phyloP scores from a whole-genome alignment of 2,329 filamentous ascomycete species.

The Stemphylium vesicarium region DNA sequence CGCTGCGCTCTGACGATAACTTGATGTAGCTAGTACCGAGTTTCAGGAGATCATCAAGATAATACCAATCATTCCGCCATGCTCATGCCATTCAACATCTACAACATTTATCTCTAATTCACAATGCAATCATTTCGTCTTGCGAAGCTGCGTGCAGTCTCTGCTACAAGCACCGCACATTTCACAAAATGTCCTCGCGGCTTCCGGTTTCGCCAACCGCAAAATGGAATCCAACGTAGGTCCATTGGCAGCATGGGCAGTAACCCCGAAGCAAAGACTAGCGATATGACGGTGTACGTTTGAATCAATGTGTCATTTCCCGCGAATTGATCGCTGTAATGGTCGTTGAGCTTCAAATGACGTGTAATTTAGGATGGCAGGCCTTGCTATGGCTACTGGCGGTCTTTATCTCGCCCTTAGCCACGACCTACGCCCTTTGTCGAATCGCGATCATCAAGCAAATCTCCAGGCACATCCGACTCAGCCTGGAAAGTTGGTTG shows the following conservation, averaged over 20 bases:
- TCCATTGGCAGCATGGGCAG: constrained; percentile 46
- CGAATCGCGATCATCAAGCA: not conserved
- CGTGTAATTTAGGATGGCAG: constrained; percentile 1
- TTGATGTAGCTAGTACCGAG: constrained; percentile 1
- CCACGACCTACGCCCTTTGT: not conserved
- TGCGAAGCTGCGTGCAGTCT: not conserved
- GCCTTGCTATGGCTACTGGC: not conserved
- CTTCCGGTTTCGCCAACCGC: constrained; percentile 37
- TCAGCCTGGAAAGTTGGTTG: not conserved
- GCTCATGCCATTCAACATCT: not conserved
- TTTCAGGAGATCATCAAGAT: not conserved
- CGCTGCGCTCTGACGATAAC: constrained; percentile 4
- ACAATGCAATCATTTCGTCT: constrained; percentile 1
- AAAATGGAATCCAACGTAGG: constrained; percentile 43
- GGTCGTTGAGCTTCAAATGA: not conserved
- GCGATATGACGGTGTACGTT: constrained; percentile 51
- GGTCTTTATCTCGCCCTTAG: constrained; percentile 1
- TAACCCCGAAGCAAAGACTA: constrained; percentile 37
- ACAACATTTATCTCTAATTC: not conserved
- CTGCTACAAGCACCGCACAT: not conserved
- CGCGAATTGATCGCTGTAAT: not conserved
- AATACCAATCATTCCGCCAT: not conserved
- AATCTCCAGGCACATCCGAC: not conserved
- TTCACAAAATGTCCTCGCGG: too few species aligned
- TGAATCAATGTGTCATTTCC: not conserved